A percentile compares a stretch with the other conserved stretches of the same genome.
Conservation (phyloP, 108 stramenopile genomes). For the Cyclotella choctawhatcheeana region DNA sequence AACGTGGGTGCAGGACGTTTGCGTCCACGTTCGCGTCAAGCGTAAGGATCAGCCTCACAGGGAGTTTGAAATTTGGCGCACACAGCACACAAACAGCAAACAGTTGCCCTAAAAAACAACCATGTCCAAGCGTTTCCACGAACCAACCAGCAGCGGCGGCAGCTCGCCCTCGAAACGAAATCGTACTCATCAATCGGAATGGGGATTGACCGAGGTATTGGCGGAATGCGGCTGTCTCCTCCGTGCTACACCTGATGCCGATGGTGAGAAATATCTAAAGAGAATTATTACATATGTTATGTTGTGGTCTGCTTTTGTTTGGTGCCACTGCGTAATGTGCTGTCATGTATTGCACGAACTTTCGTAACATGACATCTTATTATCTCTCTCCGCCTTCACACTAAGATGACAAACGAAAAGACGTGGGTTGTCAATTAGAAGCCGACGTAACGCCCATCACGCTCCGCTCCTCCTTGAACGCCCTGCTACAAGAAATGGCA, state of each 20-base stretch:
- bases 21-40: too few species aligned
- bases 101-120: not conserved
- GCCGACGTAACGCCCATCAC: constrained; percentile 6
- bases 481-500: constrained; percentile 9
- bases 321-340: too few species aligned
- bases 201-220: constrained; percentile 50
- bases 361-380: not conserved
- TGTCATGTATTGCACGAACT: too few species aligned
- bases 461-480: not conserved
- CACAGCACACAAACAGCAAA: not conserved
- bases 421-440: constrained; percentile 9
- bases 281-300: not conserved
- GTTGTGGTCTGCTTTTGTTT: not conserved
- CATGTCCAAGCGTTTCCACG: not conserved
- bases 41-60: too few species aligned
- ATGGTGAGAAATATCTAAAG: not conserved
- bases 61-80: too few species aligned
- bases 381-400: not conserved
- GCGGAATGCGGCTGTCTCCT: constrained; percentile 40
- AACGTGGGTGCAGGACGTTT: too few species aligned
- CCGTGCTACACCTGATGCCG: not conserved
- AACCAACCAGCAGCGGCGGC: not conserved
- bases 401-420: not conserved
- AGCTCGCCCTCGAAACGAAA: constrained; percentile 12
- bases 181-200: constrained; percentile 36